phyloP scores from a whole-genome alignment of 306 rosid species.

The Dicorynia guianensis region DNA sequence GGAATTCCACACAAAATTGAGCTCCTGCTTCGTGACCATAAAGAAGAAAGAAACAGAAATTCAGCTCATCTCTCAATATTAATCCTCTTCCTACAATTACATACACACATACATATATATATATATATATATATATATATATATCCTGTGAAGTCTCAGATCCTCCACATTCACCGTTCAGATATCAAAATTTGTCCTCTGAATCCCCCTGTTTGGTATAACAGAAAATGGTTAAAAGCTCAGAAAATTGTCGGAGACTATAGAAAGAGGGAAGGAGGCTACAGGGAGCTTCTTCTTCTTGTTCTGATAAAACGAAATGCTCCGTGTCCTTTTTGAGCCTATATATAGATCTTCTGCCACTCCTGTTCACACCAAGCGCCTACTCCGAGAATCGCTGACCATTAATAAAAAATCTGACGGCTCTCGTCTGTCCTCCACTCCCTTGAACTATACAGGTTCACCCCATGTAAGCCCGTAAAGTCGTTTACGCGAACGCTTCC shows the following conservation, averaged over 20 bases:
- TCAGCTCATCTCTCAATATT: conserved; percentile 32
- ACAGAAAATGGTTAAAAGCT: conserved; percentile 30
- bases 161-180: conserved; percentile 54
- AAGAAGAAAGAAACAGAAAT: conserved; percentile 15
- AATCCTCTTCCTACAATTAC: conserved; percentile 47
- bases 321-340: conserved; percentile 51
- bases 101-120: no score
- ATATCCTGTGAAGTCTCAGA: conserved; percentile 47
- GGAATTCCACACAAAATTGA: conserved; percentile 12
- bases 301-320: conserved; percentile 64
- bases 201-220: conserved; percentile 26
- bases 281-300: conserved; percentile 41
- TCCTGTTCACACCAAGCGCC: conserved; percentile 59
- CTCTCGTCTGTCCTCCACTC: conserved; percentile 10
- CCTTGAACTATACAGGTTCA: conserved; percentile 44
- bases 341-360: conserved; percentile 50
- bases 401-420: conserved; percentile 57
- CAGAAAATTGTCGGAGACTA: conserved; percentile 22
- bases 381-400: conserved; percentile 44
- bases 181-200: conserved; percentile 35
- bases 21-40: conserved; percentile 16
- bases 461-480: conserved; percentile 50
- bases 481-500: conserved; percentile 4
- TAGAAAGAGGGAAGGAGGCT: conserved; percentile 41
- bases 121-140: no score